A percentile compares a stretch with the other conserved stretches of the same genome.
phyloP scores from a whole-genome alignment of 2,329 filamentous ascomycete genomes.

The Aspergillus ruber region DNA sequence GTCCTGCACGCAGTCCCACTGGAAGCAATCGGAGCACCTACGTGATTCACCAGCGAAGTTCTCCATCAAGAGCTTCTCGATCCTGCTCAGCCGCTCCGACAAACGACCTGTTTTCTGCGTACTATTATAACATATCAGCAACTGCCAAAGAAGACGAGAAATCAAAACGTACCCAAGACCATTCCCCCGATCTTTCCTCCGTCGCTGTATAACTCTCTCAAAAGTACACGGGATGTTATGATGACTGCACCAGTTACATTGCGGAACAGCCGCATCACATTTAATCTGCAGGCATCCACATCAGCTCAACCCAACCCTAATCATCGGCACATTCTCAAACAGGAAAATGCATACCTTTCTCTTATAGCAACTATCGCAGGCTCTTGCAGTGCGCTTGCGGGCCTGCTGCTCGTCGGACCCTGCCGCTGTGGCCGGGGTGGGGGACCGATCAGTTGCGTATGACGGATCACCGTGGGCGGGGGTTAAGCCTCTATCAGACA shows the following conservation, averaged over 20 bases:
- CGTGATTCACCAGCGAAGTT: constrained; percentile 20
- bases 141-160: not conserved
- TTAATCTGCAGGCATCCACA: constrained; percentile 37
- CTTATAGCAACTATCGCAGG: constrained; percentile 47
- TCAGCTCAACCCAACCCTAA: constrained; percentile 1
- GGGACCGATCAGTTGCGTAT: constrained; percentile 11
- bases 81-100: constrained; percentile 35
- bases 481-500: not conserved
- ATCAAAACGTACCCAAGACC: constrained; percentile 14
- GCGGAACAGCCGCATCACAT: constrained; percentile 40
- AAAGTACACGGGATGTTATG: constrained; percentile 46
- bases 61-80: constrained; percentile 34
- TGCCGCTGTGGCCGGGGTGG: not conserved
- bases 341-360: constrained; percentile 37
- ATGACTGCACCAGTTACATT: constrained; percentile 48
- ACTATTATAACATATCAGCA: constrained; percentile 8
- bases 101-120: constrained; percentile 21
- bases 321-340: not conserved
- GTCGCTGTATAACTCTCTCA: constrained; percentile 23
- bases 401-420: constrained; percentile 9
- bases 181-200: constrained; percentile 20
- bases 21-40: constrained; percentile 9
- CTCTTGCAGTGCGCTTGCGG: constrained; percentile 27
- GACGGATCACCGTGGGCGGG: not conserved
- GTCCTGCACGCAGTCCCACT: not conserved